These are phyloP conservation scores for Calonectria pteridis DNA, from an alignment of 2,329 filamentous ascomycete genomes.

Conservation along the genomic window DNA sequence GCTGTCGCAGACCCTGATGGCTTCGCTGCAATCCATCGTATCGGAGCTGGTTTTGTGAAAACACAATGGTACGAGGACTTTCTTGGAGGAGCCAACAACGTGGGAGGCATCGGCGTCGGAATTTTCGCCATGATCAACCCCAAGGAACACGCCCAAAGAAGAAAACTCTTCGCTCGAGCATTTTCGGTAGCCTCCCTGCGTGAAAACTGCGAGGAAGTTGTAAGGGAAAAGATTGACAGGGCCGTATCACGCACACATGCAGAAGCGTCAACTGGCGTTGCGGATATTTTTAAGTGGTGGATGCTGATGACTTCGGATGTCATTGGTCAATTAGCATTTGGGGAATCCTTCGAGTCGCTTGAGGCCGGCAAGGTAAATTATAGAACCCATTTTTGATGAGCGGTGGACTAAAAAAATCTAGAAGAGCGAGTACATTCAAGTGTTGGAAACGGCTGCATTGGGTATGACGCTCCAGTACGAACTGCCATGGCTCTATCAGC, in stretches of 20 bases:
- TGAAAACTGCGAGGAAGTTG: not conserved
- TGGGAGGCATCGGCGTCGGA: not conserved
- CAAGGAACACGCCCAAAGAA: not conserved
- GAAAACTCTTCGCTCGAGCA: not conserved
- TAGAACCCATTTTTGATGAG: too few species aligned
- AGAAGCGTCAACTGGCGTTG: not conserved
- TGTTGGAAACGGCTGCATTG: not conserved
- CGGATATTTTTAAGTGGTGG: slow-evolving; percentile 1
- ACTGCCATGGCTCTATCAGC: not conserved
- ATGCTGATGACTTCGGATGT: slow-evolving; percentile 3
- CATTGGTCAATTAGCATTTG: not conserved
- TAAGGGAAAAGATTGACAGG: not conserved
- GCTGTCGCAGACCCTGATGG: not conserved
- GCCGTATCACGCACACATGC: not conserved
- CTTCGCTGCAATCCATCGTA: not conserved
- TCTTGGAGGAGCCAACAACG: not conserved
- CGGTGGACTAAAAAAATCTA: not conserved
- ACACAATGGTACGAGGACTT: not conserved
- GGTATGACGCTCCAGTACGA: not conserved
- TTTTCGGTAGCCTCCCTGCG: not conserved
- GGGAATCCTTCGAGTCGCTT: not conserved
- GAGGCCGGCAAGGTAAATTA: not conserved
- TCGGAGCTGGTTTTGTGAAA: not conserved
- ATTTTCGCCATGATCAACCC: not conserved
- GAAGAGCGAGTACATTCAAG: not conserved